phyloP scores from a whole-genome alignment of 2,329 filamentous ascomycete genomes.

The Myriosclerotinia duriaeana region DNA sequence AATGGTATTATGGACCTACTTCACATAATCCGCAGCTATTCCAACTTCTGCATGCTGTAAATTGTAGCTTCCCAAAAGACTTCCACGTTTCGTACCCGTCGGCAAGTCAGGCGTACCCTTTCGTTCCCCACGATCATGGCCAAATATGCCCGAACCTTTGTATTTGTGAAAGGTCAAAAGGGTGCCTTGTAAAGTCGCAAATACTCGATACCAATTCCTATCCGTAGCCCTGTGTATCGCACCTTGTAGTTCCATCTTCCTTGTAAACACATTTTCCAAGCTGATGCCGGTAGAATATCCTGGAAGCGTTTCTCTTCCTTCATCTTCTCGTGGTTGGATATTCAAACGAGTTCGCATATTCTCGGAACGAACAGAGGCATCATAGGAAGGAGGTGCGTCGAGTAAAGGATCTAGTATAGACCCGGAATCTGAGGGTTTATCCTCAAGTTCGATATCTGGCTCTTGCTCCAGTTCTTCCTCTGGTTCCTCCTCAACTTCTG shows the following conservation, averaged over 20 bases:
- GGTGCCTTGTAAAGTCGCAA: conserved; percentile 66
- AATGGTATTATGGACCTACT: conserved; percentile 49
- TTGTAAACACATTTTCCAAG: conserved; percentile 57
- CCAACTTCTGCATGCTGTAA: conserved; percentile 74
- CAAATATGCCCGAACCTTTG: conserved; percentile 57
- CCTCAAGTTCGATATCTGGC: neutral
- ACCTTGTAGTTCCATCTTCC: conserved; percentile 66
- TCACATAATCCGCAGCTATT: conserved; percentile 69
- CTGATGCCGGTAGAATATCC: conserved; percentile 56
- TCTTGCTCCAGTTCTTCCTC: conserved; percentile 13
- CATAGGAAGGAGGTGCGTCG: conserved; percentile 32
- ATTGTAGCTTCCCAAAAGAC: conserved; percentile 66
- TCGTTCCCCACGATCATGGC: conserved; percentile 49
- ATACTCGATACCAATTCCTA: conserved; percentile 63
- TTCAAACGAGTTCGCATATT: conserved; percentile 31
- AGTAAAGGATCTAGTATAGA: neutral
- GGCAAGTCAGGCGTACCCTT: conserved; percentile 52
- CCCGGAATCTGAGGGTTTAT: neutral
- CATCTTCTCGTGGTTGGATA: conserved; percentile 42
- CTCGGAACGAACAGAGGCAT: conserved; percentile 27
- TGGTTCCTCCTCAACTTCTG: conserved; percentile 10
- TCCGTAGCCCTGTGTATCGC: conserved; percentile 62
- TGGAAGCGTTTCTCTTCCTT: conserved; percentile 52
- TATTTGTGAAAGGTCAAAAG: conserved; percentile 63
- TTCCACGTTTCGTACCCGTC: conserved; percentile 53